Percentiles rank a stretch among this genome's conserved stretches.
Evolutionary conservation across 331 rosid species (phyloP).

Genomic region (Pyracantha coccinea): DNA sequence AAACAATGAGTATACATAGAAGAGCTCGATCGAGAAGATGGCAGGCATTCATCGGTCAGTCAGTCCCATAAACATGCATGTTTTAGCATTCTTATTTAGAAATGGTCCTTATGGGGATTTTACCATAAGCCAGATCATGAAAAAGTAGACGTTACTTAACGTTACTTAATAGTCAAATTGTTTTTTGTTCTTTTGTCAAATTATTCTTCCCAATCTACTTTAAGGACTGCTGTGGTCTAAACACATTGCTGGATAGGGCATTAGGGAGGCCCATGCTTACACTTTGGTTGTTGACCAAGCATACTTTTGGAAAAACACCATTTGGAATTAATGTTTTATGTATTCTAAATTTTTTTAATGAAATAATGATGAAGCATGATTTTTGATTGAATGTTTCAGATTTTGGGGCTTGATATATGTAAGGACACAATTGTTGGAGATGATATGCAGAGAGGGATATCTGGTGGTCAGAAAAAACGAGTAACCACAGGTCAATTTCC

Average conservation of each 20-base stretch:
- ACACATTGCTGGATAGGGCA: not conserved
- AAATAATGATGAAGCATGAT: not conserved
- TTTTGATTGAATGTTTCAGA: slow-evolving; percentile 39
- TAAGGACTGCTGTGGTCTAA: not conserved
- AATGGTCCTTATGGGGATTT: not conserved
- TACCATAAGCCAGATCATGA: not conserved
- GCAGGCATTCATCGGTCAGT: too few species aligned
- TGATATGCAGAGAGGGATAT: slow-evolving; percentile 81
- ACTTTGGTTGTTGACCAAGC: not conserved
- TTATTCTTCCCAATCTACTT: slow-evolving; percentile 1
- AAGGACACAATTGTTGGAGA: slow-evolving; percentile 92
- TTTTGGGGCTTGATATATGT: slow-evolving; percentile 79
- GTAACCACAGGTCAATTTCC: slow-evolving; percentile 70
- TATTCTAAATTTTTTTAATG: not conserved
- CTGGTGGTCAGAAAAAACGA: slow-evolving; percentile 92
- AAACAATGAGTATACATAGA: too few species aligned
- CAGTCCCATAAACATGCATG: not conserved
- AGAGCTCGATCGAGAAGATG: too few species aligned
- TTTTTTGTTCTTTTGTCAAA: not conserved
- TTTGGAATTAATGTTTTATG: not conserved
- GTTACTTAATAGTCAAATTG: not conserved
- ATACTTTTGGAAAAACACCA: not conserved
- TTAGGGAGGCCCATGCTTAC: too few species aligned
- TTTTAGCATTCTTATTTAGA: not conserved
- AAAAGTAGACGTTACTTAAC: not conserved